Percentiles rank a stretch among this genome's conserved stretches.
phyloP scores from a whole-genome alignment of 2,329 filamentous ascomycete genomes.

The Coniochaeta sp. region DNA sequence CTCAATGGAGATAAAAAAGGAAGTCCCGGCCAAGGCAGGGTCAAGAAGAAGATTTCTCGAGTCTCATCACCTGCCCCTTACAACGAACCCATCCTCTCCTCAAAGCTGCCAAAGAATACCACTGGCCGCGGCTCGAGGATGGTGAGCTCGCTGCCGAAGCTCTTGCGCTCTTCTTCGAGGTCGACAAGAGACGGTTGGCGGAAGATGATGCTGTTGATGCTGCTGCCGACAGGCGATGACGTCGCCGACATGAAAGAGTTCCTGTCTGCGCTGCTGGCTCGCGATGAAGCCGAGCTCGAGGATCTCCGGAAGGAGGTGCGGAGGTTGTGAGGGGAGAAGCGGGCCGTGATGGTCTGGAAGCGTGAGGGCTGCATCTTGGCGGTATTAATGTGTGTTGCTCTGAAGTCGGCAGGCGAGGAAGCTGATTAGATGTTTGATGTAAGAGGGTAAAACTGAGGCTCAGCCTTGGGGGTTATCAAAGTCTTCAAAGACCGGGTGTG shows the following conservation, averaged over 20 bases:
- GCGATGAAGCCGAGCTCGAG: slow-evolving; percentile 26
- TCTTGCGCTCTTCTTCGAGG: slow-evolving; percentile 48
- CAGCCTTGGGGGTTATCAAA: slow-evolving; percentile 18
- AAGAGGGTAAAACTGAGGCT: slow-evolving; percentile 16
- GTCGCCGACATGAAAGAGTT: slow-evolving; percentile 35
- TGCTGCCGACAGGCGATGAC: slow-evolving; percentile 35
- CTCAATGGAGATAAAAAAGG: neutral
- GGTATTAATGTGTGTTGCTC: slow-evolving; percentile 6
- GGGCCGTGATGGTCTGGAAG: slow-evolving; percentile 41
- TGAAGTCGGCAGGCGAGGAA: slow-evolving; percentile 4
- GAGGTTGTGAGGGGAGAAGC: slow-evolving; percentile 41
- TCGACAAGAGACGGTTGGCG: slow-evolving; percentile 50
- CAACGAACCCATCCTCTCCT: slow-evolving; percentile 47
- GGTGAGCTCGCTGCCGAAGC: slow-evolving; percentile 43
- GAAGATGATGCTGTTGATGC: slow-evolving; percentile 52
- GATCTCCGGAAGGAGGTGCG: slow-evolving; percentile 46
- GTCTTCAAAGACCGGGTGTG: neutral
- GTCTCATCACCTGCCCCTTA: slow-evolving; percentile 9
- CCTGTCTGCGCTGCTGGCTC: slow-evolving; percentile 27
- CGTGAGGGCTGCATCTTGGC: slow-evolving; percentile 38
- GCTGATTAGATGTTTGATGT: slow-evolving; percentile 1
- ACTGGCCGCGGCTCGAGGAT: slow-evolving; percentile 55
- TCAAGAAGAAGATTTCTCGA: neutral
- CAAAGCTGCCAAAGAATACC: slow-evolving; percentile 56
- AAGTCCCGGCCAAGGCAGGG: neutral